Evolutionary conservation across 257 asterid genomes (phyloP), one percentile per base, ranked within the genome.

Genomic region (Anisodus acutangulus): DNA sequence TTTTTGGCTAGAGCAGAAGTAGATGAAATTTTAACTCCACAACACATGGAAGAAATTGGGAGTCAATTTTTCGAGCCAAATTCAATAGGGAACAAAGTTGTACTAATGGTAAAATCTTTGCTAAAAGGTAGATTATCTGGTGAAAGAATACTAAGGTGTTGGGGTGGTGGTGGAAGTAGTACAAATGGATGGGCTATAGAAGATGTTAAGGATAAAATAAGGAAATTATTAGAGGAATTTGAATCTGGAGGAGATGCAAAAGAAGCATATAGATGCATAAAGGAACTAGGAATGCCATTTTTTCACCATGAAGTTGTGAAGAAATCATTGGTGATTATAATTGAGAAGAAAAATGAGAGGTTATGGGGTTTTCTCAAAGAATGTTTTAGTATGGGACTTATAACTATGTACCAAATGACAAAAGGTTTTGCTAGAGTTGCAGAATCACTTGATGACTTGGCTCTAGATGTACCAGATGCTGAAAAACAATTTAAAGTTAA

Each of bases 231-330:
- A 43, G 98, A 92, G 80, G 98, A 96, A 83, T 94, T 84, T 15
- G 97, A 86, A 69, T 91, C 94, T 0, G 99, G 98, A 2, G 99
- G 99, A 10, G 99, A 92, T 76, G 89, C 87, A 0, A 86, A 93
- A 19, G 99, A 96, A 88, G 98, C 99, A 1, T 93, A 95, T 68
- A 83, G 94, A 3, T 96, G 99, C 91, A 92, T 96, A 84, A 96
- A 93, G 89, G 99, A 95, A 64, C 79, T 95, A 15, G 93, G 98
- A 10, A 95, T 95, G 98, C 97, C 99, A 17, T 95, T 95, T 69
- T 95, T 95, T 39, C 99, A 95, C 76, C 99, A 95, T 70, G 98
- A 95, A 78, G 99, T 94, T 2, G 97, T 95, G 84, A 95, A 95
- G 87, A 95, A 92, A 81, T 86, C 90, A 4, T 16, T 96, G 81